Evolutionary conservation across 2,329 filamentous ascomycete species (phyloP).

Genomic region (Aspergillus brasiliensis): DNA sequence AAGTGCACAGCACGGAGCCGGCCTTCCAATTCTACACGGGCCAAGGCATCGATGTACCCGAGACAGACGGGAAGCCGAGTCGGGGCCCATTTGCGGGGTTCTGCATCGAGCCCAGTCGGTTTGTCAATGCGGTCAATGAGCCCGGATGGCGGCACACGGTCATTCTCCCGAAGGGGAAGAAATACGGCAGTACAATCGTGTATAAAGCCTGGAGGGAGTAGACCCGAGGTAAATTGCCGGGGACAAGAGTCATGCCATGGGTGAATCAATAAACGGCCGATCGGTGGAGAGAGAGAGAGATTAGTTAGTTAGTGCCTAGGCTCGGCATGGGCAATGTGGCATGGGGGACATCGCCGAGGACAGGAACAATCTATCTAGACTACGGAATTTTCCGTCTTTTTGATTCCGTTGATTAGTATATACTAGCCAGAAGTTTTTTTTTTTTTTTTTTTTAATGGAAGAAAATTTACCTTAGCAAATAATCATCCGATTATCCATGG

Average conservation of each 20-base stretch:
- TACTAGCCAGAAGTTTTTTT: not conserved
- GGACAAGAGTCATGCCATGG: not conserved
- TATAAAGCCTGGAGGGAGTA: conserved; percentile 79
- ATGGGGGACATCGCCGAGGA: not conserved
- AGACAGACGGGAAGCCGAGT: conserved; percentile 59
- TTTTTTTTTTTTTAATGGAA: no score
- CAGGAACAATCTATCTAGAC: not conserved
- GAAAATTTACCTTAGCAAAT: conserved; percentile 1
- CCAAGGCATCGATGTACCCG: conserved; percentile 77
- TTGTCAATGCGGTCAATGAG: conserved; percentile 83
- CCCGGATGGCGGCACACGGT: conserved; percentile 78
- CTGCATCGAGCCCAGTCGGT: conserved; percentile 89
- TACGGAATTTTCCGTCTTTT: not conserved
- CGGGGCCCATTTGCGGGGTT: conserved; percentile 73
- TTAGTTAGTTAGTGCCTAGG: not conserved
- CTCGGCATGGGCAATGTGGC: conserved; percentile 6
- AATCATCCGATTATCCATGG: conserved; percentile 7
- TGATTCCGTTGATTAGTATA: not conserved
- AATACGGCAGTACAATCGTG: conserved; percentile 77
- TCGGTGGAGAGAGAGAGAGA: not conserved
- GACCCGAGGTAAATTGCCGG: conserved; percentile 28
- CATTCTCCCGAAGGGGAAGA: conserved; percentile 78
- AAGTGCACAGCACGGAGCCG: conserved; percentile 88
- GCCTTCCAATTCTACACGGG: conserved; percentile 98
- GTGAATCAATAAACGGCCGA: not conserved